A percentile compares a stretch with the other conserved stretches of the same genome.
These are phyloP conservation scores for Glarea lozoyensis DNA, from an alignment of 495 filamentous ascomycete genomes.

Conservation along the genomic window DNA sequence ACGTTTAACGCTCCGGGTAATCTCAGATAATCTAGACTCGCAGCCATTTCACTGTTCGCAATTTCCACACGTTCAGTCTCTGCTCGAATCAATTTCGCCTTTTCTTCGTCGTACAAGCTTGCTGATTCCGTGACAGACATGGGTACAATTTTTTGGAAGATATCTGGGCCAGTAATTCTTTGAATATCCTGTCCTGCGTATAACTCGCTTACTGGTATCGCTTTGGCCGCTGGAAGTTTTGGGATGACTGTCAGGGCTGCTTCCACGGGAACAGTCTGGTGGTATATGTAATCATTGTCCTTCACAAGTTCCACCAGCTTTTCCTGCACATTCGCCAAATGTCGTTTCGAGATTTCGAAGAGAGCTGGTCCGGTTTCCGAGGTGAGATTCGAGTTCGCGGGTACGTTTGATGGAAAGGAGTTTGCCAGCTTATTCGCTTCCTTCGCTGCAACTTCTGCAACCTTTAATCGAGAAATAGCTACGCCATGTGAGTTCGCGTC, in stretches of 20 bases:
- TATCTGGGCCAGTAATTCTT: conserved; percentile 90
- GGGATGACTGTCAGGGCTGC: conserved; percentile 70
- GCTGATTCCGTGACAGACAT: conserved; percentile 95
- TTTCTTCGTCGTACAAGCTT: conserved; percentile 96
- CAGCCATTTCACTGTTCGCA: conserved; percentile 90
- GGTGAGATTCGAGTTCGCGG: conserved; percentile 73
- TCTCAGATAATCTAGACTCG: conserved; percentile 88
- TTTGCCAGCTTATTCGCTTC: conserved; percentile 71
- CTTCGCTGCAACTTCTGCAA: conserved; percentile 65
- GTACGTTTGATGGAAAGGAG: conserved; percentile 69
- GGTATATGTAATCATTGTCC: conserved; percentile 98
- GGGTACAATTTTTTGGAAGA: conserved; percentile 94
- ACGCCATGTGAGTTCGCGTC: conserved; percentile 81
- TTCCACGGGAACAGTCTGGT: conserved; percentile 82
- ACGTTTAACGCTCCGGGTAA: conserved; percentile 84
- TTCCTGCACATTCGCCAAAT: conserved; percentile 71
- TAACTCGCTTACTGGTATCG: conserved; percentile 91
- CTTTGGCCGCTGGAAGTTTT: conserved; percentile 94
- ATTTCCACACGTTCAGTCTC: conserved; percentile 88
- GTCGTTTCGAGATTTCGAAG: conserved; percentile 74
- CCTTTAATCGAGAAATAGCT: conserved; percentile 73
- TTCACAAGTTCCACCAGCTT: conserved; percentile 67
- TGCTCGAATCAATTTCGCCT: conserved; percentile 88
- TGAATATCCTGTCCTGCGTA: conserved; percentile 97
- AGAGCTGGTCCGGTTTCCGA: conserved; percentile 67